Conservation (phyloP, 768 basidiomycete genomes). For the Suillus variegatus region DNA sequence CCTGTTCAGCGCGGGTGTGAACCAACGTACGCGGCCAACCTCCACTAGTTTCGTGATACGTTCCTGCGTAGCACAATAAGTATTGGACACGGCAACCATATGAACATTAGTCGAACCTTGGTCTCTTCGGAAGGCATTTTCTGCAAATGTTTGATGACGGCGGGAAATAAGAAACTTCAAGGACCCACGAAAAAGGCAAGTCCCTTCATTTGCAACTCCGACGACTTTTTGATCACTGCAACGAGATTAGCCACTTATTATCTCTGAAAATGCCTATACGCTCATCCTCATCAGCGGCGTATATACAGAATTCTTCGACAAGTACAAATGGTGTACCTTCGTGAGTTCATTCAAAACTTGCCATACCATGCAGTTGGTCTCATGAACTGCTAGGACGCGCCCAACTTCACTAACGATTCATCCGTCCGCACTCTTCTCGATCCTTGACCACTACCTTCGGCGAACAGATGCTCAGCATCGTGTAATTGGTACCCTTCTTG, state of each 20-base stretch:
- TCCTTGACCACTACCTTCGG: slow-evolving; percentile 96
- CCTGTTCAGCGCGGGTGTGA: slow-evolving; percentile 3
- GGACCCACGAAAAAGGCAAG: slow-evolving; percentile 8
- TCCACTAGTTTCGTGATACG: slow-evolving; percentile 81
- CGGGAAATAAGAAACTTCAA: slow-evolving; percentile 3
- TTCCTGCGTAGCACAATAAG: slow-evolving; percentile 50
- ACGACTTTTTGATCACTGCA: slow-evolving; percentile 17
- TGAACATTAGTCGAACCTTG: slow-evolving; percentile 51
- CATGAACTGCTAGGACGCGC: slow-evolving; percentile 49
- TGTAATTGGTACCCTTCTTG: slow-evolving; percentile 95
- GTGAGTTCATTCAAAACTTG: slow-evolving; percentile 29
- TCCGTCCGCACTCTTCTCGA: slow-evolving; percentile 90
- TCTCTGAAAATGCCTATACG: slow-evolving; percentile 46
- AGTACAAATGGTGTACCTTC: slow-evolving; percentile 31
- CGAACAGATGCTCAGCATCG: slow-evolving; percentile 79
- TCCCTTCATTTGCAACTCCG: slow-evolving; percentile 32
- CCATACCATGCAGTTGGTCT: slow-evolving; percentile 1
- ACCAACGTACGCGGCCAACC: slow-evolving; percentile 67
- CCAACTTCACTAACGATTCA: slow-evolving; percentile 81
- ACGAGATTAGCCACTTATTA: slow-evolving; percentile 5
- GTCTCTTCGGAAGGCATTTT: slow-evolving; percentile 90
- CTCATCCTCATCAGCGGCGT: slow-evolving; percentile 47
- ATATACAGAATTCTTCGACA: slow-evolving; percentile 37
- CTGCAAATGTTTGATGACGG: slow-evolving; percentile 11
- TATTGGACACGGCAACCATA: background rate